Percentiles rank a stretch among this genome's conserved stretches.
Conservation (phyloP, 345 rosid species). For the Citrus unshiu region DNA sequence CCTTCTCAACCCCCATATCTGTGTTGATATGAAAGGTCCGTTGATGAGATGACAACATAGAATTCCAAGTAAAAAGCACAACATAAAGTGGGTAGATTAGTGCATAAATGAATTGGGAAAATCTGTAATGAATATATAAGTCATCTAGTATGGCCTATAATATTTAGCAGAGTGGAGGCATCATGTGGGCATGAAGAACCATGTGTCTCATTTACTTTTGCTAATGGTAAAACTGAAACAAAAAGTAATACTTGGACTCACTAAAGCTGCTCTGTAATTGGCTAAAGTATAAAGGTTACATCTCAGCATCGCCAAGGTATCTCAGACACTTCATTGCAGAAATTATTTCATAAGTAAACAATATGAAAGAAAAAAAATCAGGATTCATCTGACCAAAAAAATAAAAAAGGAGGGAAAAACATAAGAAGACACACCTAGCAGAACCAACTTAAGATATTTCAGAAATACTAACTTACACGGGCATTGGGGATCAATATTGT, state of each 20-base stretch:
- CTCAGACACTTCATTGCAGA: background rate
- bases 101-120: background rate
- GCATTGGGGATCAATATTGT: too few species aligned
- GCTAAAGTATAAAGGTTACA: background rate
- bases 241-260: background rate
- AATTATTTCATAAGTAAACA: background rate
- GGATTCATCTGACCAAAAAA: background rate
- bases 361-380: background rate
- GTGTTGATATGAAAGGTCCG: constrained; percentile 7
- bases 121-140: background rate
- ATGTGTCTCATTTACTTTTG: background rate
- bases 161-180: background rate
- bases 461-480: too few species aligned
- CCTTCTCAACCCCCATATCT: constrained; percentile 76
- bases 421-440: background rate
- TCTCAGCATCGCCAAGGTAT: background rate
- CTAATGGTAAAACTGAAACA: too few species aligned
- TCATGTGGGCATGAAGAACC: background rate
- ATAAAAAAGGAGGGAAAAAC: background rate
- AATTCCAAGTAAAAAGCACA: background rate
- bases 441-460: background rate
- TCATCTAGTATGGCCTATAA: background rate
- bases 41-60: background rate
- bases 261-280: background rate
- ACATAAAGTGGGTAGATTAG: too few species aligned